Base-by-base conservation (phyloP, 768 basidiomycete genomes). In the Agrocybe praecox region DNA sequence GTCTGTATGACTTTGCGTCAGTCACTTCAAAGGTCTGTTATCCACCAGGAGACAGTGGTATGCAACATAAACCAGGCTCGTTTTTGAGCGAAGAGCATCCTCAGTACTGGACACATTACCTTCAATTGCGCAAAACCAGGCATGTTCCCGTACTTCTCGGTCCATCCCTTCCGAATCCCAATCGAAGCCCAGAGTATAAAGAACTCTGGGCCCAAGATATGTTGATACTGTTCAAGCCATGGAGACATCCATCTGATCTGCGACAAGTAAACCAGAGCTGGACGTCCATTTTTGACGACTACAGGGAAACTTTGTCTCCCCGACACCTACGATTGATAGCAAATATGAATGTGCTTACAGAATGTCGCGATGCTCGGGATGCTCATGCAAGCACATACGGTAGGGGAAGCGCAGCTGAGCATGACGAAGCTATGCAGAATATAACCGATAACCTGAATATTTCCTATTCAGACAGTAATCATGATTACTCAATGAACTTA, bases 291-390 rank as follows among this genome's bases (percentile, higher is more conserved):
- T 77, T 75, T 59, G 12, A 62, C 1, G 8, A 43, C 0, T 73
- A 67, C 46, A 0, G 29, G 19, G 11, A 2, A 11, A 15, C 9
- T 18, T 2, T 49, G 14, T 40, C 64, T 57, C 44, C 11, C 58
- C 18, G 1, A 45, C 2, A 44, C 65, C 17, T 26, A 22, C 44
- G 7, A 45, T 0, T 59, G 69, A 12, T 69, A 78, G 55, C 52
- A 74, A 80, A 80, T 45, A 77, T 80, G 65, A 76, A 78, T 44
- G 21, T 76, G 0, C 26, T 78, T 9, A 72, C 78, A 62, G 77
- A 79, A 49, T 78, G 77, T 53, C 58, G 63, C 34, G 76, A 75
- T 34, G 72, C 67, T 32, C 46, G 72, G 8, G 63, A 73, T 45
- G 26, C 26, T 4, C 26, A 29, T 29, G 19, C 32, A 2, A 2